phyloP scores from a whole-genome alignment of 2,329 filamentous ascomycete species.

The Arthrobotrys entomopaga region DNA sequence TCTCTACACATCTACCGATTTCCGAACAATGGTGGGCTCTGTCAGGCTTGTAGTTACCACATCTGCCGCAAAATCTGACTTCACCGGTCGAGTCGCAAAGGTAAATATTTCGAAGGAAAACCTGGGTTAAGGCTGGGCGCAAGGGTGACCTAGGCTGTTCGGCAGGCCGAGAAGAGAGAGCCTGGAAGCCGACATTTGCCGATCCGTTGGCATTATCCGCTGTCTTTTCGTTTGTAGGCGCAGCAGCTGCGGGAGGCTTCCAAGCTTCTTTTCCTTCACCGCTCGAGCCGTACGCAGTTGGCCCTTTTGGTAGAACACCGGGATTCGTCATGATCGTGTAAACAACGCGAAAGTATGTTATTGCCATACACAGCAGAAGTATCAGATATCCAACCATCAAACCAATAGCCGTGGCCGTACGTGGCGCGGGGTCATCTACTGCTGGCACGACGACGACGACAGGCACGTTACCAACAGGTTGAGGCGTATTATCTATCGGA shows the following conservation, averaged over 20 bases:
- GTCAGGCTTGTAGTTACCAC: slow-evolving; percentile 87
- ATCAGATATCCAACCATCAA: slow-evolving; percentile 79
- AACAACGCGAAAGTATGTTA: slow-evolving; percentile 77
- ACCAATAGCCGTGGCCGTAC: slow-evolving; percentile 70
- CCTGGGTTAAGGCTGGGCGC: slow-evolving; percentile 75
- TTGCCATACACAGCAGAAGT: slow-evolving; percentile 73
- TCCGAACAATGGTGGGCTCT: slow-evolving; percentile 86
- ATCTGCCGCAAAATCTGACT: slow-evolving; percentile 85
- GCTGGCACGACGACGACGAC: slow-evolving; percentile 23
- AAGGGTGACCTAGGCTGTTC: slow-evolving; percentile 30
- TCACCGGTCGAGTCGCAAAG: slow-evolving; percentile 82
- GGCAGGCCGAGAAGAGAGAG: slow-evolving; percentile 26
- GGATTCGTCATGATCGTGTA: slow-evolving; percentile 75
- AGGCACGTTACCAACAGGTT: slow-evolving; percentile 18
- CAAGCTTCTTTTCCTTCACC: slow-evolving; percentile 51
- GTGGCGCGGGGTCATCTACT: slow-evolving; percentile 11
- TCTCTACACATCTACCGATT: slow-evolving; percentile 79
- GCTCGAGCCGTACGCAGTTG: slow-evolving; percentile 39
- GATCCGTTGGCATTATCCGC: slow-evolving; percentile 13
- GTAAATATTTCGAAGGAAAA: slow-evolving; percentile 85
- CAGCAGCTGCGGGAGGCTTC: slow-evolving; percentile 23
- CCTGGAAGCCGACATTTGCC: slow-evolving; percentile 28
- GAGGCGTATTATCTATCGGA: slow-evolving; percentile 4
- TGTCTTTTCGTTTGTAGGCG: slow-evolving; percentile 28
- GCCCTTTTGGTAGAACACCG: slow-evolving; percentile 75